These are phyloP conservation scores for Bacidia rubella DNA, from an alignment of 495 filamentous ascomycete species.

Conservation along the genomic window DNA sequence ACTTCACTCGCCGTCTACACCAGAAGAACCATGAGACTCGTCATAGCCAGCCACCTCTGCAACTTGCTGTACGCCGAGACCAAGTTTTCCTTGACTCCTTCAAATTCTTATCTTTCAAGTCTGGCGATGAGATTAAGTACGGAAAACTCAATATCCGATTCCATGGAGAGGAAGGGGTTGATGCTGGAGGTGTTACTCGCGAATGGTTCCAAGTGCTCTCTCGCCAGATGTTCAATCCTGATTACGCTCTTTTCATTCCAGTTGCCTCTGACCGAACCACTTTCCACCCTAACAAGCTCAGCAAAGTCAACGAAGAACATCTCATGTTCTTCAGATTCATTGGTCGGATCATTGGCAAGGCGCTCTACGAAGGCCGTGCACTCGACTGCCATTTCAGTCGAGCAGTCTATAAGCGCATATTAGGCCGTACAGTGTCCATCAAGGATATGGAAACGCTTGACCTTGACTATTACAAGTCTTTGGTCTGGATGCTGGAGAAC, in stretches of 20 bases:
- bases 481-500: slow-evolving; percentile 96
- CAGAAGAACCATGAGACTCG: slow-evolving; percentile 51
- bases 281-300: slow-evolving; percentile 93
- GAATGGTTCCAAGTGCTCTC: slow-evolving; percentile 99
- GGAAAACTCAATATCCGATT: slow-evolving; percentile 97
- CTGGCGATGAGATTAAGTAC: slow-evolving; percentile 89
- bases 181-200: slow-evolving; percentile 92
- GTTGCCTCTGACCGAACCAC: slow-evolving; percentile 97
- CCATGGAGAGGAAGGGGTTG: slow-evolving; percentile 93
- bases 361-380: slow-evolving; percentile 88
- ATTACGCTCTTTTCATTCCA: slow-evolving; percentile 90
- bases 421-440: slow-evolving; percentile 86
- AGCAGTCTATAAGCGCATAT: slow-evolving; percentile 94
- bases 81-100: slow-evolving; percentile 98
- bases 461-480: slow-evolving; percentile 97
- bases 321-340: slow-evolving; percentile 99
- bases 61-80: slow-evolving; percentile 81
- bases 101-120: slow-evolving; percentile 90
- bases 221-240: slow-evolving; percentile 97
- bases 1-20: slow-evolving; percentile 90
- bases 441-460: slow-evolving; percentile 99
- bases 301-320: slow-evolving; percentile 89
- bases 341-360: slow-evolving; percentile 95
- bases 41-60: slow-evolving; percentile 60
- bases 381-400: slow-evolving; percentile 98